Evolutionary conservation across 2,329 filamentous ascomycete species (phyloP), one percentile per base, ranked within the genome.

Genomic region (Claviceps capensis): DNA sequence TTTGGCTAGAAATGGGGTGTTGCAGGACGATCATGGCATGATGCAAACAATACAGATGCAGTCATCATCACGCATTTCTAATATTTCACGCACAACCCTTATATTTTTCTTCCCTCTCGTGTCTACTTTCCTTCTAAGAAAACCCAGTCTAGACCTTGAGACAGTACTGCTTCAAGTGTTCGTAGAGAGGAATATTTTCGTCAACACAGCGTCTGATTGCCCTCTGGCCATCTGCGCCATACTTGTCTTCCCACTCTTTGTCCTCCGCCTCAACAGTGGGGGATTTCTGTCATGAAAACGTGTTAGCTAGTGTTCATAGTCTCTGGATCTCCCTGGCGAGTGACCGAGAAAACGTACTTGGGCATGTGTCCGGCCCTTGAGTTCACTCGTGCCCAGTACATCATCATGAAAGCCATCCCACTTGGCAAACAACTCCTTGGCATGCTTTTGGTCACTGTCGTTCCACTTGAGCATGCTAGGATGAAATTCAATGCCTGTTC

Each of bases 351-450:
- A 37, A 30, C 76, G 67, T 68, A 82, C 79, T 65, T 79, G 74
- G 26, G 81, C 77, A 57, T 83, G 76, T 46, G 75, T 73, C 62
- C 87, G 76, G 2, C 86, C 80, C 64, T 83, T 84, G 61, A 98
- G 72, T 55, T 82, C 82, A 40, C 77, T 84, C 63, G 87, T 95
- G 59, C 86, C 75, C 60, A 97, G 87, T 14, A 89, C 93, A 72
- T 97, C 93, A 59, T 97, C 86, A 67, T 97, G 93, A 72, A 95
- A 97, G 11, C 93, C 93, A 59, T 83, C 86, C 93, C 93, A 97
- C 73, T 98, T 97, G 70, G 90, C 88, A 70, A 97, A 97, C 17
- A 82, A 83, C 56, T 81, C 76, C 58, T 77, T 75, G 3, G 90
- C 91, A 55, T 78, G 72, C 49, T 88, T 82, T 60, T 85, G 83